Conservation (phyloP, 2,329 filamentous ascomycete species). For the Elsinoe fawcettii region DNA sequence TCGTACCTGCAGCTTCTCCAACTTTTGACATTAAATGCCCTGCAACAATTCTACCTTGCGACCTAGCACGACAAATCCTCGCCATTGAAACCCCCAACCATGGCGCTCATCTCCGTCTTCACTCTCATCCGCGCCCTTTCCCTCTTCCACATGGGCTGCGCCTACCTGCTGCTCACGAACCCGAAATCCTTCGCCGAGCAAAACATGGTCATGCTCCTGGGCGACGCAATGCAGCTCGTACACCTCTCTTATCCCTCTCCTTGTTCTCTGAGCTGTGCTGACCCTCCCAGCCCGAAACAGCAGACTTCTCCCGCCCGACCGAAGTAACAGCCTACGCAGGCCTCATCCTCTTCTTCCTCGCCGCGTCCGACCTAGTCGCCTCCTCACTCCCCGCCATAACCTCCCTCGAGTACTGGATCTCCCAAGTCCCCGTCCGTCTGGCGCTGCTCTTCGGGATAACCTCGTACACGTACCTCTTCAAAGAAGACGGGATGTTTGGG, state of each 20-base stretch:
- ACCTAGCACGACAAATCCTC: background rate
- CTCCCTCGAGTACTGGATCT: conserved; percentile 41
- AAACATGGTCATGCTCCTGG: conserved; percentile 69
- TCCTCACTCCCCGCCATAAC: conserved; percentile 38
- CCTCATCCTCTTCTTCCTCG: conserved; percentile 60
- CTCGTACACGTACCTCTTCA: conserved; percentile 58
- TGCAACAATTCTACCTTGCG: background rate
- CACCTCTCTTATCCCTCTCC: conserved; percentile 20
- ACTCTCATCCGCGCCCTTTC: conserved; percentile 75
- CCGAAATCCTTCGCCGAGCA: conserved; percentile 69
- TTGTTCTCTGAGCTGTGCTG: background rate
- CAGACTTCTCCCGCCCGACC: conserved; percentile 59
- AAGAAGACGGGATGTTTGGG: conserved; percentile 42
- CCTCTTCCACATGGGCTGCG: conserved; percentile 76
- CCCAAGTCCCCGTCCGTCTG: conserved; percentile 56
- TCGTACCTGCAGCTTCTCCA: background rate
- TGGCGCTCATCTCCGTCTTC: conserved; percentile 74
- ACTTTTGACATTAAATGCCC: background rate
- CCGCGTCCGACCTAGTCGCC: conserved; percentile 40
- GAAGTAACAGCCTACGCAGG: conserved; percentile 60
- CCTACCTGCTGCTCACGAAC: conserved; percentile 71
- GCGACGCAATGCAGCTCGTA: conserved; percentile 77
- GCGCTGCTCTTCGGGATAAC: conserved; percentile 54
- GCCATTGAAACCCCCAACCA: conserved; percentile 32
- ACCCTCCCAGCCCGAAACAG: conserved; percentile 50